A percentile compares a stretch with the other conserved stretches of the same genome.
Conservation (phyloP, 2,329 filamentous ascomycete genomes). For the Penicillium vulpinum region DNA sequence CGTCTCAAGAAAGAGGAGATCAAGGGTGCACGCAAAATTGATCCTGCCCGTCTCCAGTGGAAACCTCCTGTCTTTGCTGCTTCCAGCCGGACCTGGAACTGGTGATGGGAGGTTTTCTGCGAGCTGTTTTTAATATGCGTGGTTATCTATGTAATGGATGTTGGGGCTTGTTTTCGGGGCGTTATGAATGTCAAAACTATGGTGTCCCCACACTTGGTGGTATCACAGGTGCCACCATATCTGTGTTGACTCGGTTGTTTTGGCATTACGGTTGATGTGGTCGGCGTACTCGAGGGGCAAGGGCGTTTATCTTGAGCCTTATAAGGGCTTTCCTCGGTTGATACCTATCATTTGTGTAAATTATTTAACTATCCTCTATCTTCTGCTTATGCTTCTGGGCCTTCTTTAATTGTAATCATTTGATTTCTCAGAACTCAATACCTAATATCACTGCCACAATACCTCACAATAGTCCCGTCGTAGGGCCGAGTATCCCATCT, state of each 20-base stretch:
- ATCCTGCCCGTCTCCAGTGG: conserved; percentile 80
- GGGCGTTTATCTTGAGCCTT: conserved; percentile 1
- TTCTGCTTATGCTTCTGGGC: not conserved
- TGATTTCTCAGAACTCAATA: not conserved
- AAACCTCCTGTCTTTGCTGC: conserved; percentile 95
- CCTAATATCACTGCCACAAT: not conserved
- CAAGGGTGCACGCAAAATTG: conserved; percentile 73
- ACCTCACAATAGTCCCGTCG: not conserved
- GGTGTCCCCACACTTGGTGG: not conserved
- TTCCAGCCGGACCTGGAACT: conserved; percentile 89
- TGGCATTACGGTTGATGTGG: not conserved
- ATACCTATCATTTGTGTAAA: conserved; percentile 7
- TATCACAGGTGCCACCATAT: not conserved
- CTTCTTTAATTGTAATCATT: not conserved
- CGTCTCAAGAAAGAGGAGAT: conserved; percentile 76
- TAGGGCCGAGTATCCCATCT: not conserved
- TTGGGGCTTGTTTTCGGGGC: not conserved
- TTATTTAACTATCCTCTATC: not conserved
- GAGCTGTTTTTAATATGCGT: not conserved
- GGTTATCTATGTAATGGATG: conserved; percentile 4
- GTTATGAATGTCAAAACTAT: not conserved
- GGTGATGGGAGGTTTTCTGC: conserved; percentile 55
- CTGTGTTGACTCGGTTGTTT: not conserved
- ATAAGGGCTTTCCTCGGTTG: conserved; percentile 1
- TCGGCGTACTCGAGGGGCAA: not conserved